These are phyloP conservation scores for Cladophialophora psammophila DNA, from an alignment of 2,329 filamentous ascomycete genomes.

Conservation along the genomic window DNA sequence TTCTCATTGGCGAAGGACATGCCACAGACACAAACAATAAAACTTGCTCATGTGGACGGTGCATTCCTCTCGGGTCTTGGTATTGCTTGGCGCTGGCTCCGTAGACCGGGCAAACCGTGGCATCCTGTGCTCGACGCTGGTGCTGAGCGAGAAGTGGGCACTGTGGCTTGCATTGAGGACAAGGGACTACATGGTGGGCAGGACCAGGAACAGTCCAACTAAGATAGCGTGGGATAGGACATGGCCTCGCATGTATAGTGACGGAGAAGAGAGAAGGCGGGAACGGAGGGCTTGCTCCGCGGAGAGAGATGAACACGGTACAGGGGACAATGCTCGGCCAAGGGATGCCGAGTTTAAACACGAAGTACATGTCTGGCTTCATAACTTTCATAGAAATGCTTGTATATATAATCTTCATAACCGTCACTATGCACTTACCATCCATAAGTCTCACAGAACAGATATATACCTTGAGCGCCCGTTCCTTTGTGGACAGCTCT, in stretches of 20 bases:
- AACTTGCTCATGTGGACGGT: conserved; percentile 23
- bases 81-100: conserved; percentile 1
- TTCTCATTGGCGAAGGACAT: neutral
- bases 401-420: neutral
- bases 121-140: neutral
- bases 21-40: neutral
- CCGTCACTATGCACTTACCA: conserved; percentile 45
- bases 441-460: conserved; percentile 66
- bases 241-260: neutral
- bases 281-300: neutral
- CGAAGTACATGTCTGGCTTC: neutral
- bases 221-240: neutral
- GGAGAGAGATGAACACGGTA: neutral
- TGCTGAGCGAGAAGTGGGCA: neutral
- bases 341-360: neutral
- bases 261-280: neutral
- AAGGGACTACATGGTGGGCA: neutral
- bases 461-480: conserved; percentile 68
- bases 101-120: neutral
- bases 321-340: neutral
- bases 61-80: conserved; percentile 7
- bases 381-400: conserved; percentile 5
- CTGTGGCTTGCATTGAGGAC: neutral
- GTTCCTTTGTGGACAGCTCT: conserved; percentile 72
- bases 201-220: neutral